Conservation (phyloP, 1,284 basidiomycete genomes). For the Phellinidium pouzarii region DNA sequence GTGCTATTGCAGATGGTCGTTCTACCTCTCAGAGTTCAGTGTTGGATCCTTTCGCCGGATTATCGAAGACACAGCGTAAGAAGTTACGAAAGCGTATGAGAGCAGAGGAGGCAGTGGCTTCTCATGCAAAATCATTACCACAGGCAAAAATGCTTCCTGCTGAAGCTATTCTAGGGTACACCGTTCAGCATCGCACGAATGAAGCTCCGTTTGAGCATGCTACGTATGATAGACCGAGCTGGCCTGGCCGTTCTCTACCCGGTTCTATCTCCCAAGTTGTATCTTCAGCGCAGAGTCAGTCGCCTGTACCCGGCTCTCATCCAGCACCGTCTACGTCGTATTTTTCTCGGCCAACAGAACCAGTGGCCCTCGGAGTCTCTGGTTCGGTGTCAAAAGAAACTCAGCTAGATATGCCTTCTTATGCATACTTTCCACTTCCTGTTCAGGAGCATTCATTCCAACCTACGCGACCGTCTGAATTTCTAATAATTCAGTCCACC, state of each 20-base stretch:
- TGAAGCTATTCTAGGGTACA: background rate
- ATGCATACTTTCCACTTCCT: too few relatives aligned
- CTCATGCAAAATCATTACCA: background rate
- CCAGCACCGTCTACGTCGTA: background rate
- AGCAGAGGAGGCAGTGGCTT: background rate
- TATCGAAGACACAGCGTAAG: background rate
- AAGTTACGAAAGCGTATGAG: slow-evolving; percentile 1
- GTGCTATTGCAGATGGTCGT: background rate
- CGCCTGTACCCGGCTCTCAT: background rate
- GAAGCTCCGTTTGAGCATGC: background rate
- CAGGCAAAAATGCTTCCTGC: background rate
- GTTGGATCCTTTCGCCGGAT: background rate
- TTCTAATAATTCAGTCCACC: background rate
- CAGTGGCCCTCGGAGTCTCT: background rate
- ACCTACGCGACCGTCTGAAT: background rate
- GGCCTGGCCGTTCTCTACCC: background rate
- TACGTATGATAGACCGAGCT: background rate
- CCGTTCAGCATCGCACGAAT: background rate
- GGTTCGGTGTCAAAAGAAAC: background rate
- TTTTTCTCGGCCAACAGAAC: background rate
- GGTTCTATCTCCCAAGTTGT: background rate
- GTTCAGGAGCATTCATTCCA: background rate
- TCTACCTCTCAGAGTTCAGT: background rate
- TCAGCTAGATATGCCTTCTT: too few relatives aligned
- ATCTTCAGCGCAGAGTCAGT: background rate